A percentile compares a stretch with the other conserved stretches of the same genome.
These are phyloP conservation scores for Dothistroma septosporum DNA, from an alignment of 2,329 filamentous ascomycete species.

Conservation along the genomic window DNA sequence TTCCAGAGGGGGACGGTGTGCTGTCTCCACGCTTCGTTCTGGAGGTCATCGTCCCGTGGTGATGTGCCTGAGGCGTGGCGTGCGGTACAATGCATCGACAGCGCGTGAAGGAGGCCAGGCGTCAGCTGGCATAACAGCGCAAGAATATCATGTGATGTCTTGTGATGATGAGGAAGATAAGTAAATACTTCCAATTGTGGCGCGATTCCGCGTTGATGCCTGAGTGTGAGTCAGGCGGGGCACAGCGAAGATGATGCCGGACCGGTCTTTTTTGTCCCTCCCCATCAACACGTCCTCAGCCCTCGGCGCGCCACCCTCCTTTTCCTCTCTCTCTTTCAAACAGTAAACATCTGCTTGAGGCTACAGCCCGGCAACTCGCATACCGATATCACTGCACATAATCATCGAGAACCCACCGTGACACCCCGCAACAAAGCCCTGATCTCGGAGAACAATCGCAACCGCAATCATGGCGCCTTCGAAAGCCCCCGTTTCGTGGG, in stretches of 20 bases:
- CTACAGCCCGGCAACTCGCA: neutral
- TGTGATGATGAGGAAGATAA: neutral
- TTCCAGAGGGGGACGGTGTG: no score
- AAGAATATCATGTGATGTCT: neutral
- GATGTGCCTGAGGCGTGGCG: no score
- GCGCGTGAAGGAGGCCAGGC: no score
- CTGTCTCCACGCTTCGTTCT: no score
- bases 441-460: constrained; percentile 17
- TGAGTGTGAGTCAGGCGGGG: neutral
- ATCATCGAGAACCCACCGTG: neutral
- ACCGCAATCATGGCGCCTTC: constrained; percentile 34
- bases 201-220: neutral
- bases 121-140: neutral
- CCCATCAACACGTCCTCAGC: neutral
- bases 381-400: neutral
- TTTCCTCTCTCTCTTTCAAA: neutral
- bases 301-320: neutral
- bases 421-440: constrained; percentile 4
- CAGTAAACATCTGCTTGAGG: neutral
- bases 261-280: neutral
- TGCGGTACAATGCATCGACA: neutral
- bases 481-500: constrained; percentile 31
- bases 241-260: neutral
- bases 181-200: neutral
- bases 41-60: no score